Evolutionary conservation across 768 basidiomycete genomes (phyloP).

Genomic region (Suillus brevipes): DNA sequence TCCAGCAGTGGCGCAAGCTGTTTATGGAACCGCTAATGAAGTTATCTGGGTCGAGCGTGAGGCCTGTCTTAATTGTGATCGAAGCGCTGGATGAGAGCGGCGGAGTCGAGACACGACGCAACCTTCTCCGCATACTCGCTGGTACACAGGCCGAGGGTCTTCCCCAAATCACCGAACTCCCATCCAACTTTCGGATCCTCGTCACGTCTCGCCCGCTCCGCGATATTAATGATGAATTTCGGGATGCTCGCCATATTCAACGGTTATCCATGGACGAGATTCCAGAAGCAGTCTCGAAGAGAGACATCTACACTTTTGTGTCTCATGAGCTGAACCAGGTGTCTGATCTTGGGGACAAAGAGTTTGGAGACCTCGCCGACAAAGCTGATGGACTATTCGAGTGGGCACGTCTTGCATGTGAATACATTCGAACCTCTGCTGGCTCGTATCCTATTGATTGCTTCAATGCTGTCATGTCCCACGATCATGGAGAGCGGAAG

Average conservation of each 20-base stretch:
- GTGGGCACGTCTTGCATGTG: constrained; percentile 13
- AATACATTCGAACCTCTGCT: neutral
- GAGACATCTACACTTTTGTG: neutral
- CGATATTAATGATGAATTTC: neutral
- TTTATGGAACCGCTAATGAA: constrained; percentile 15
- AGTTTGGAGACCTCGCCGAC: neutral
- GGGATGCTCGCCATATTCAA: neutral
- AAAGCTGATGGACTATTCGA: constrained; percentile 9
- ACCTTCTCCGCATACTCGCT: constrained; percentile 23
- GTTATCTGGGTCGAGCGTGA: constrained; percentile 7
- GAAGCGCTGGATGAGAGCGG: constrained; percentile 25
- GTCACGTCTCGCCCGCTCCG: constrained; percentile 13
- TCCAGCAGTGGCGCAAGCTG: constrained; percentile 18
- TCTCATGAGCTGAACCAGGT: neutral
- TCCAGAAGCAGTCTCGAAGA: neutral
- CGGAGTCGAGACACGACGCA: constrained; percentile 10
- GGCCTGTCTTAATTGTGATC: constrained; percentile 26
- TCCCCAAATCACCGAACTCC: constrained; percentile 1
- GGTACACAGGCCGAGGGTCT: neutral
- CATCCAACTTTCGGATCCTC: constrained; percentile 11
- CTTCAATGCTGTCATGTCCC: neutral
- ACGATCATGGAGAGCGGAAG: neutral
- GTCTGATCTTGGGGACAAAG: neutral
- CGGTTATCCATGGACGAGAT: neutral
- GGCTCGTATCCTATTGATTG: neutral